phyloP scores from a whole-genome alignment of 2,329 filamentous ascomycete genomes.

The Cladosporium sphaerospermum region DNA sequence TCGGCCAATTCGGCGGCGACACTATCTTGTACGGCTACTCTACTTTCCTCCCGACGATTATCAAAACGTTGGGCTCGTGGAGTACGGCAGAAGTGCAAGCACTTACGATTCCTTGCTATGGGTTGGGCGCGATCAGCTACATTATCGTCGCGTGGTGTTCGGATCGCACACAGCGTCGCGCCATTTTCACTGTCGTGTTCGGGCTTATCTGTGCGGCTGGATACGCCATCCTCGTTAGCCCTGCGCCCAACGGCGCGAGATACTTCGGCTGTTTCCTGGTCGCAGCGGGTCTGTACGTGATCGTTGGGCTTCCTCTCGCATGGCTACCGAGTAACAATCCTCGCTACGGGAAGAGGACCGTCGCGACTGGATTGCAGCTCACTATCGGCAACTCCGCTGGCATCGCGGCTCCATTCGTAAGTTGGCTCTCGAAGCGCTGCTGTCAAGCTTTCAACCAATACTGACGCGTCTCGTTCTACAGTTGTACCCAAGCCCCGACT shows the following conservation, averaged over 20 bases:
- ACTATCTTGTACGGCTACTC: slow-evolving; percentile 75
- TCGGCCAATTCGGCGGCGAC: slow-evolving; percentile 66
- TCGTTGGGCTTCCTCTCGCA: slow-evolving; percentile 8
- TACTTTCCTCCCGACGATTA: slow-evolving; percentile 74
- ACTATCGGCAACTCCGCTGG: slow-evolving; percentile 65
- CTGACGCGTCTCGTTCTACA: slow-evolving; percentile 8
- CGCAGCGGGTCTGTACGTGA: slow-evolving; percentile 5
- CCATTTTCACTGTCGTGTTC: slow-evolving; percentile 58
- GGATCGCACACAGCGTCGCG: slow-evolving; percentile 61
- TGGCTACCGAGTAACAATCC: slow-evolving; percentile 57
- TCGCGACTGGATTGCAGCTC: slow-evolving; percentile 64
- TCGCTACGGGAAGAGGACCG: slow-evolving; percentile 69
- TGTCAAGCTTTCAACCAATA: background rate
- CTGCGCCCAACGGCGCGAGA: slow-evolving; percentile 55
- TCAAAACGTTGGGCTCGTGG: slow-evolving; percentile 61
- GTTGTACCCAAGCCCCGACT: slow-evolving; percentile 42
- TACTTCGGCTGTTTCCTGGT: slow-evolving; percentile 47
- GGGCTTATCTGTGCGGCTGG: slow-evolving; percentile 47
- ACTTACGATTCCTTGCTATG: slow-evolving; percentile 73
- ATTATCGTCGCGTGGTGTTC: slow-evolving; percentile 60
- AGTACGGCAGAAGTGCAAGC: slow-evolving; percentile 62
- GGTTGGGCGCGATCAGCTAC: slow-evolving; percentile 64
- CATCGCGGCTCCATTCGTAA: slow-evolving; percentile 47
- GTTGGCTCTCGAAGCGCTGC: background rate
- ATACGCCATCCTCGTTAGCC: slow-evolving; percentile 55